Evolutionary conservation across 2,329 filamentous ascomycete genomes (phyloP).

Genomic region (Ophiostoma triangulosporum): DNA sequence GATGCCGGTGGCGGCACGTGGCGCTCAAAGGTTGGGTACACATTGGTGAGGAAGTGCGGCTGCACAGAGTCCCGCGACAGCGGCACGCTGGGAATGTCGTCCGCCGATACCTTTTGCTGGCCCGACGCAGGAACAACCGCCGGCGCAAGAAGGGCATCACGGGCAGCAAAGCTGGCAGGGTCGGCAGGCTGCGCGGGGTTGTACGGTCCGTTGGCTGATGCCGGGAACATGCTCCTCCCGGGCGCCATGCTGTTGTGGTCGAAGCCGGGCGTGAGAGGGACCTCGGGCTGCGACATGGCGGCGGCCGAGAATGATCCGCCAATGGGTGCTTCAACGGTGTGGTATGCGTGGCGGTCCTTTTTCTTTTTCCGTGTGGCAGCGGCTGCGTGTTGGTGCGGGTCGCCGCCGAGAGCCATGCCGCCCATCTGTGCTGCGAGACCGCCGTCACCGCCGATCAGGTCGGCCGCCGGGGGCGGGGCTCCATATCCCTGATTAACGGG

Average conservation of each 20-base stretch:
- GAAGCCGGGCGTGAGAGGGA: constrained; percentile 29
- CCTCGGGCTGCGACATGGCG: constrained; percentile 31
- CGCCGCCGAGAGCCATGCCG: constrained; percentile 52
- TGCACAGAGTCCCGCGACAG: constrained; percentile 70
- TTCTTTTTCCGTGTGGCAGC: constrained; percentile 55
- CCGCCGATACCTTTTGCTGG: constrained; percentile 68
- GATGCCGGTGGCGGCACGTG: constrained; percentile 81
- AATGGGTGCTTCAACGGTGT: constrained; percentile 62
- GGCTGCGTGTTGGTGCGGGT: constrained; percentile 27
- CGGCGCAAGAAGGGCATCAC: constrained; percentile 26
- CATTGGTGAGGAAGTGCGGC: constrained; percentile 70
- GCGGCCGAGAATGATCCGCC: constrained; percentile 51
- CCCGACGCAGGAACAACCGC: constrained; percentile 45
- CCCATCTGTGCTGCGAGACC: constrained; percentile 62
- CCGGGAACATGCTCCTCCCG: constrained; percentile 46
- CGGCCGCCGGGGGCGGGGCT: constrained; percentile 16
- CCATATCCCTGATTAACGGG: constrained; percentile 14
- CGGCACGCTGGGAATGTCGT: constrained; percentile 87
- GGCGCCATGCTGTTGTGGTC: constrained; percentile 27
- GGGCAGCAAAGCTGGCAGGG: constrained; percentile 32
- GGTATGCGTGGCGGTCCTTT: constrained; percentile 90
- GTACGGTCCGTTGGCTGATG: constrained; percentile 40
- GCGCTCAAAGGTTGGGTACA: constrained; percentile 92
- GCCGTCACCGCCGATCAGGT: constrained; percentile 25
- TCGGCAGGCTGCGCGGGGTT: constrained; percentile 28